Base-by-base conservation (phyloP, 179 eudicot species). In the Corrigiola litoralis region DNA sequence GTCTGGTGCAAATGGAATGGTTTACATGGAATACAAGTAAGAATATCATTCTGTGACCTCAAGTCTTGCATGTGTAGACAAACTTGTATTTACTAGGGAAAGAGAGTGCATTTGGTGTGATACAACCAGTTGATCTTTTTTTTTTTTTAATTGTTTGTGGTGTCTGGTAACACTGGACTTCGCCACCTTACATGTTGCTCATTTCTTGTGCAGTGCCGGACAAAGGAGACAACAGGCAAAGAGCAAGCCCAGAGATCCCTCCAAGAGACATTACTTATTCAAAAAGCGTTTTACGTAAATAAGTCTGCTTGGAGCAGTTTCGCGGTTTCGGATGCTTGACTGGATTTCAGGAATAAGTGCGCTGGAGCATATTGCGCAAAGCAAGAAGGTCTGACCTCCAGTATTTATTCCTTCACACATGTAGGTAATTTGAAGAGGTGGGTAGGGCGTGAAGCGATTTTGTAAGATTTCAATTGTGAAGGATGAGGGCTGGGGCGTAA, bases 1-100 rank as follows among this genome's bases (percentile, higher is more conserved):
- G 96, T 94, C 99, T 0, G 99, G 97, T 58, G 96, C 99, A n/a
- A 78, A 41, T 45, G 96, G 99, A 60, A 91, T 81, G 96, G 81
- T 86, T 53, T 94, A 91, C 77, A 88, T 90, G 96, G 99, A 94
- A 75, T 94, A 88, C 82, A 82, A 65, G 97, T 94, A 76, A 56
- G 89, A 8, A 44, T 31, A 14, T 32, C 4, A 38, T 25, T 44
- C n/a, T 60, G 16, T 8, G 29, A n/a, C n/a, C n/a, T n/a, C n/a
- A 47, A n/a, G 16, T 33, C 2, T 6, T 37, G 40, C 61, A 20
- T 40, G 18, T 58, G 28, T 2, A 41, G 20, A 27, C 10, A 34
- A 58, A 47, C 17, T 5, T 6, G 11, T 40, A 2, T 40, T 17
- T 18, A 6, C 16, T 16, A 24, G n/a, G 34, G 13, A 10, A 44